Evolutionary conservation across 192 early-diverging fungal genomes (phyloP).

Genomic region (Geranomyces variabilis): DNA sequence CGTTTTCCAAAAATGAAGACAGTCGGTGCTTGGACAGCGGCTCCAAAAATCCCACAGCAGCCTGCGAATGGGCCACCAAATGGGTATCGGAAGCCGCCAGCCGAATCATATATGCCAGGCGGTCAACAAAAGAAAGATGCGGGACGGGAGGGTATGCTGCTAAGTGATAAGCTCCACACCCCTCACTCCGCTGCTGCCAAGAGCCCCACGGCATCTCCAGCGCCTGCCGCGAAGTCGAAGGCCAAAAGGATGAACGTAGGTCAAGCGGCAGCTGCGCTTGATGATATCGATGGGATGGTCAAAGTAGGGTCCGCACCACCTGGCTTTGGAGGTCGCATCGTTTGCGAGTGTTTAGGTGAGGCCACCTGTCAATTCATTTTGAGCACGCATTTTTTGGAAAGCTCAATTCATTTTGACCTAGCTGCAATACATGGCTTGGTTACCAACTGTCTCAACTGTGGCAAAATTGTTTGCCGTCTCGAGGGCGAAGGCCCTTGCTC

Average conservation of each 20-base stretch:
- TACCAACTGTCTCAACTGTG: constrained; percentile 53
- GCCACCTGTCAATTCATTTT: neutral
- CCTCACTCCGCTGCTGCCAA: neutral
- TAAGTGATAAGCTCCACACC: constrained; percentile 5
- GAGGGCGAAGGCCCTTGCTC: constrained; percentile 54
- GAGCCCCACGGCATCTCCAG: neutral
- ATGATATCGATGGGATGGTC: constrained; percentile 34
- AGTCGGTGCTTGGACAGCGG: constrained; percentile 18
- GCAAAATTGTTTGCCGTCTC: constrained; percentile 51
- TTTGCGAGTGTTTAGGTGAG: constrained; percentile 49
- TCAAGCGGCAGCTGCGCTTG: constrained; percentile 18
- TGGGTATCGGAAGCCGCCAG: constrained; percentile 8
- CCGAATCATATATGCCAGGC: constrained; percentile 9
- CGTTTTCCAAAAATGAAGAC: constrained; percentile 25
- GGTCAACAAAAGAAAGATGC: constrained; percentile 19
- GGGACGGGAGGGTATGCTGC: neutral
- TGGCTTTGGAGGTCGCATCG: constrained; percentile 43
- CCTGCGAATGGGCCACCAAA: neutral
- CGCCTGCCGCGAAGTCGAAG: constrained; percentile 9
- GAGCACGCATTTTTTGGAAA: neutral
- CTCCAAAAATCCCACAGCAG: constrained; percentile 12
- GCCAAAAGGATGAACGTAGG: constrained; percentile 20
- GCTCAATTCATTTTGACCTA: constrained; percentile 10
- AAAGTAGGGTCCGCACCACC: constrained; percentile 46
- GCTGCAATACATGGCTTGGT: constrained; percentile 48